phyloP scores from a whole-genome alignment of 148 eudicot species.

The Mesembryanthemum crystallinum region DNA sequence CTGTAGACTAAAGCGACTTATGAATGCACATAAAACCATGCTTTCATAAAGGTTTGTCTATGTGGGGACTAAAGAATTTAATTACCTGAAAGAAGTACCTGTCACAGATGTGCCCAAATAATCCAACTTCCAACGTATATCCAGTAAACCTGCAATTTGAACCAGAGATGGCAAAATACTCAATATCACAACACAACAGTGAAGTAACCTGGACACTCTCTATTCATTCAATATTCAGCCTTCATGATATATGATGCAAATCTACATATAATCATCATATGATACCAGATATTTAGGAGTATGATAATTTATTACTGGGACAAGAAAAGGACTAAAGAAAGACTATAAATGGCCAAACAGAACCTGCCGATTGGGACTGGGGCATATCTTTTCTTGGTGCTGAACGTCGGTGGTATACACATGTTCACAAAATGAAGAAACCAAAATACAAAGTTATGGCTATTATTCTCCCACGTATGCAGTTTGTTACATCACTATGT shows the following conservation, averaged over 20 bases:
- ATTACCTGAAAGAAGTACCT: slow-evolving; percentile 20
- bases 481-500: background rate
- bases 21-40: slow-evolving; percentile 5
- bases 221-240: background rate
- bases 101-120: slow-evolving; percentile 7
- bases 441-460: background rate
- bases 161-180: slow-evolving; percentile 15
- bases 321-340: slow-evolving; percentile 4
- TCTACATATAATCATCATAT: background rate
- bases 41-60: background rate
- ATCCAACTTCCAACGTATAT: slow-evolving; percentile 3
- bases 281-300: background rate
- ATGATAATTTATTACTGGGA: background rate
- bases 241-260: background rate
- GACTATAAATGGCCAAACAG: background rate
- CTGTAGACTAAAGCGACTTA: slow-evolving; percentile 21
- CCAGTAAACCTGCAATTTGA: slow-evolving; percentile 9
- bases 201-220: slow-evolving; percentile 3
- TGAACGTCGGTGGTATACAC: slow-evolving; percentile 9
- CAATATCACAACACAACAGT: slow-evolving; percentile 4
- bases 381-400: background rate
- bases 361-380: slow-evolving; percentile 11
- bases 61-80: slow-evolving; percentile 24
- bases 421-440: slow-evolving; percentile 4
- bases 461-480: background rate